phyloP scores from a whole-genome alignment of 208 protist genomes.

The Naegleria gruberi region DNA sequence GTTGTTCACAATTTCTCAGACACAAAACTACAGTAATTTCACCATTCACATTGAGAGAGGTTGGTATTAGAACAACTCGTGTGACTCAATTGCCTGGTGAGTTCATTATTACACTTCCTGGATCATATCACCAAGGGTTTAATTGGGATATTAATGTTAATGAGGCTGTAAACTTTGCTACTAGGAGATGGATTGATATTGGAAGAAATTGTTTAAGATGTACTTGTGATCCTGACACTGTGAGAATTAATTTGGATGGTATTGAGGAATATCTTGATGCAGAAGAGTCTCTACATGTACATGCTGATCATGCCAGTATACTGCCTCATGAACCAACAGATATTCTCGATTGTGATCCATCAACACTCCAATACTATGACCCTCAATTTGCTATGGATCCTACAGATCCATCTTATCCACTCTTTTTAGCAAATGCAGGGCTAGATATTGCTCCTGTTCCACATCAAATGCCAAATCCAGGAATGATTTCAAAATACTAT shows the following conservation, averaged over 20 bases:
- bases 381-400: not conserved
- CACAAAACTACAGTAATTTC: not conserved
- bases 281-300: not conserved
- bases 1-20: slow-evolving; percentile 46
- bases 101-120: slow-evolving; percentile 44
- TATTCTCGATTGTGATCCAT: not conserved
- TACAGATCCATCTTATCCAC: not conserved
- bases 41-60: not conserved
- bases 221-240: slow-evolving; percentile 30
- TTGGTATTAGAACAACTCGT: slow-evolving; percentile 29
- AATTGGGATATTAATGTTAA: slow-evolving; percentile 45
- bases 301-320: not conserved
- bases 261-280: not conserved
- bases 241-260: slow-evolving; percentile 26
- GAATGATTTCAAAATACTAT: not conserved
- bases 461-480: not conserved
- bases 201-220: slow-evolving; percentile 35
- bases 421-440: not conserved
- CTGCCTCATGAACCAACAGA: too few species aligned
- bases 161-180: slow-evolving; percentile 46
- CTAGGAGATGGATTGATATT: slow-evolving; percentile 31
- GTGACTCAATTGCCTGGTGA: slow-evolving; percentile 34
- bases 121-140: slow-evolving; percentile 44
- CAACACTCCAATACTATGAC: not conserved
- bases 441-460: not conserved